A percentile compares a stretch with the other conserved stretches of the same genome.
phyloP scores from a whole-genome alignment of 2,329 filamentous ascomycete genomes.

The Colletotrichum tamarilloi region DNA sequence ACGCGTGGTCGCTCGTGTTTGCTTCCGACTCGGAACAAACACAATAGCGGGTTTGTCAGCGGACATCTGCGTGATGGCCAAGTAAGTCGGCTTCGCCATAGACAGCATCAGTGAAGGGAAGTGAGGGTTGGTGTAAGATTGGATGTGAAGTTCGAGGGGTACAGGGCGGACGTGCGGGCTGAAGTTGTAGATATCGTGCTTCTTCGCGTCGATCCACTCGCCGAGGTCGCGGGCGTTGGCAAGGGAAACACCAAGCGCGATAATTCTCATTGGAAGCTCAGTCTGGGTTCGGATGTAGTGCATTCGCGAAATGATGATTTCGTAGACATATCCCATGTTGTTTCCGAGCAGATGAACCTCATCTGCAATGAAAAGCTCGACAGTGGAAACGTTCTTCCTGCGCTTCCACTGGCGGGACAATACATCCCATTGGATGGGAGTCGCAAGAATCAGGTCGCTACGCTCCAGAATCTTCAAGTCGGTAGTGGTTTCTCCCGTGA shows the following conservation, averaged over 20 bases:
- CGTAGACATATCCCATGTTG: slow-evolving; percentile 88
- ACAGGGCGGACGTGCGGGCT: slow-evolving; percentile 90
- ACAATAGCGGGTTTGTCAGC: slow-evolving; percentile 89
- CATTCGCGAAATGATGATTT: slow-evolving; percentile 97
- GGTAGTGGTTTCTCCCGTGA: slow-evolving; percentile 91
- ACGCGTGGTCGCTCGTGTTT: slow-evolving; percentile 86
- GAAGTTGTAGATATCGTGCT: slow-evolving; percentile 99
- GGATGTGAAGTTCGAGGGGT: slow-evolving; percentile 91
- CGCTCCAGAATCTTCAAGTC: slow-evolving; percentile 90
- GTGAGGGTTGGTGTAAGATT: slow-evolving; percentile 95
- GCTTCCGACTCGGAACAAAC: slow-evolving; percentile 94
- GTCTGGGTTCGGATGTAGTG: slow-evolving; percentile 93
- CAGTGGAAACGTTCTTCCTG: slow-evolving; percentile 91
- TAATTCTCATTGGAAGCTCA: slow-evolving; percentile 84
- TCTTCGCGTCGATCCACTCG: slow-evolving; percentile 97
- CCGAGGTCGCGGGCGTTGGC: slow-evolving; percentile 94
- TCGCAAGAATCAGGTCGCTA: slow-evolving; percentile 91
- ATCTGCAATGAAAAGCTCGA: slow-evolving; percentile 93
- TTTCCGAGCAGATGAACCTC: slow-evolving; percentile 95
- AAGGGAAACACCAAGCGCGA: slow-evolving; percentile 91
- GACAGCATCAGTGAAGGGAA: slow-evolving; percentile 98
- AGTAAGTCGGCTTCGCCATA: slow-evolving; percentile 95
- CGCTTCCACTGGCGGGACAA: slow-evolving; percentile 96
- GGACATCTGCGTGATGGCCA: slow-evolving; percentile 88
- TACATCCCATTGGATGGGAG: slow-evolving; percentile 95